Evolutionary conservation across 2,329 filamentous ascomycete species (phyloP).

Genomic region (Ambrosiella cleistominuta): DNA sequence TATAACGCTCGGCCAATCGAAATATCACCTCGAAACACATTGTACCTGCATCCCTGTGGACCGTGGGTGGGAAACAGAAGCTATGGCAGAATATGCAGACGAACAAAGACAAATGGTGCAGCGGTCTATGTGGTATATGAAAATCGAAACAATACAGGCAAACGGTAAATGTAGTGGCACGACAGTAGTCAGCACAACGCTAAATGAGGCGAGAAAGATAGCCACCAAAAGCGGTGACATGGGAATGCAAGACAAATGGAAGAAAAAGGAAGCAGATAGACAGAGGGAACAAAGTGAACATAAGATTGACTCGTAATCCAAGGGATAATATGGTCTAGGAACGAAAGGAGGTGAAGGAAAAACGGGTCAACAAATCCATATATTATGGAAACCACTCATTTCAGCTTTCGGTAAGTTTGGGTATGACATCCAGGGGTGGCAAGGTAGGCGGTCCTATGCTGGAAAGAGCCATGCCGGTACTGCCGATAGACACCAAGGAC

Average conservation of each 20-base stretch:
- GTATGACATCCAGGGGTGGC: constrained; percentile 7
- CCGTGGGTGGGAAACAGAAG: neutral
- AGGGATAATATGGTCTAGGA: neutral
- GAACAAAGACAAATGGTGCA: neutral
- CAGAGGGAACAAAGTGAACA: neutral
- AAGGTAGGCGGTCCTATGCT: constrained; percentile 6
- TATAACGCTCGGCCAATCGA: neutral
- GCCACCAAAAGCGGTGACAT: too few relatives aligned
- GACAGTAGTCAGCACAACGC: too few relatives aligned
- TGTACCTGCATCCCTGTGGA: neutral
- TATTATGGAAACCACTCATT: neutral
- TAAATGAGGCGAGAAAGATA: too few relatives aligned
- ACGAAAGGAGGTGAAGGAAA: neutral
- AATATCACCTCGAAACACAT: neutral
- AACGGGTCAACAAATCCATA: too few relatives aligned
- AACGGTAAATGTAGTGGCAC: neutral
- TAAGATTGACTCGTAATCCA: neutral
- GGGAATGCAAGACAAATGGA: neutral
- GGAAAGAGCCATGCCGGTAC: constrained; percentile 2
- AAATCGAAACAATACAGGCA: neutral
- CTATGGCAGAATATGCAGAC: neutral
- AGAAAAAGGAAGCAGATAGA: neutral
- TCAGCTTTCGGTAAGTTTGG: constrained; percentile 8
- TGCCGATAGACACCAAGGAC: constrained; percentile 1
- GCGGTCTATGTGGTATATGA: neutral